These are phyloP conservation scores for Polytrichum formosum DNA, from an alignment of 225 moss, liverwort and hornwort genomes.

Conservation along the genomic window DNA sequence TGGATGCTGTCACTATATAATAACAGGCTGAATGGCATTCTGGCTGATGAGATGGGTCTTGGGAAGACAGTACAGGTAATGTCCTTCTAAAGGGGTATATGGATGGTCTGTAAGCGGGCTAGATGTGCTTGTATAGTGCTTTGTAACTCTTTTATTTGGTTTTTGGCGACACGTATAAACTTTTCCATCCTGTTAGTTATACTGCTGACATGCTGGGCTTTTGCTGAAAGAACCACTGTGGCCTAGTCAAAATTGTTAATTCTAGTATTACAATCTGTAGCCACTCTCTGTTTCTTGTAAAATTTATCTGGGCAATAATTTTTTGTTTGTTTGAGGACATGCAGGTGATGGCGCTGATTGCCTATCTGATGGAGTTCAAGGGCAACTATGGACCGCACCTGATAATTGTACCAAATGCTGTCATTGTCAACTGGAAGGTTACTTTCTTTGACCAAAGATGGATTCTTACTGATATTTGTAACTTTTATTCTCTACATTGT, in stretches of 20 bases:
- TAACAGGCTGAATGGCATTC: conserved; percentile 97
- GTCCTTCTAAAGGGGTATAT: not conserved
- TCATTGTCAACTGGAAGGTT: conserved; percentile 99
- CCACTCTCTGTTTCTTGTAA: not conserved
- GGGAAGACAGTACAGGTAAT: conserved; percentile 98
- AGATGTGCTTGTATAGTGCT: too few relatives aligned
- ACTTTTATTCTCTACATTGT: conserved; percentile 1
- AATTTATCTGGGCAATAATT: not conserved
- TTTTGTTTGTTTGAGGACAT: conserved; percentile 8
- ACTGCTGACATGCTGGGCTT: not conserved
- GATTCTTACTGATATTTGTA: not conserved
- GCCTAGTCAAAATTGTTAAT: not conserved
- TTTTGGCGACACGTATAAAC: too few relatives aligned
- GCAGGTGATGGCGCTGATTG: conserved; percentile 99
- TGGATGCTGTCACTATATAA: conserved; percentile 99
- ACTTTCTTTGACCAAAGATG: conserved; percentile 4
- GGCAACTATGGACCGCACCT: conserved; percentile 99
- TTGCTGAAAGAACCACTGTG: not conserved
- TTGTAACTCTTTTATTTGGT: too few relatives aligned
- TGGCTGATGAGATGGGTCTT: conserved; percentile 99
- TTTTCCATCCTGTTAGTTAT: too few relatives aligned
- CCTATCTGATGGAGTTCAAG: conserved; percentile 99
- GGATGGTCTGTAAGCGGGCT: too few relatives aligned
- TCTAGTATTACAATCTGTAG: not conserved
- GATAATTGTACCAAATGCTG: conserved; percentile 98